Evolutionary conservation across 176 grass and related monocot species (phyloP).

Genomic region (Raddia distichophylla): DNA sequence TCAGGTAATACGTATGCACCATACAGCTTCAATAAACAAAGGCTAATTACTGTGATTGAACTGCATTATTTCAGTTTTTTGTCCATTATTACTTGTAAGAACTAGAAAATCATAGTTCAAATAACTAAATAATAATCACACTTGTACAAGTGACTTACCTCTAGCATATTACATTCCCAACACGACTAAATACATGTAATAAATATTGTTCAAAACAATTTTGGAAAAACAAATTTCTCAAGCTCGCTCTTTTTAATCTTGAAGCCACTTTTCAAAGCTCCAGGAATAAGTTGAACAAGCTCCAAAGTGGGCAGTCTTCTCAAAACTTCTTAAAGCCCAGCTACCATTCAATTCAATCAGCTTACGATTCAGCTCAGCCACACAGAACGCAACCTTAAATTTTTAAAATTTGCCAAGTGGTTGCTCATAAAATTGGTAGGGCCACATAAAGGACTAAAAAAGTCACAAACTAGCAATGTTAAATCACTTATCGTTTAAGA

Average conservation of each 20-base stretch:
- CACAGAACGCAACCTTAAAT: too few relatives aligned
- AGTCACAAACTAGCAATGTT: neutral
- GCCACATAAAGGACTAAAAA: neutral
- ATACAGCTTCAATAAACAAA: neutral
- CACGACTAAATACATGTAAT: neutral
- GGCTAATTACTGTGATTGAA: neutral
- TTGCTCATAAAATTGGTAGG: neutral
- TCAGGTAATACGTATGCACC: neutral
- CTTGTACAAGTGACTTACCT: constrained; percentile 8
- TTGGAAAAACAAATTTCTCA: too few relatives aligned
- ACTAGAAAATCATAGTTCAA: constrained; percentile 10
- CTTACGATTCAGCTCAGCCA: too few relatives aligned
- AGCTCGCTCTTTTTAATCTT: too few relatives aligned
- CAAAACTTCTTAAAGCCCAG: too few relatives aligned
- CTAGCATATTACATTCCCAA: constrained; percentile 6
- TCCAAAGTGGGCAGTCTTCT: too few relatives aligned
- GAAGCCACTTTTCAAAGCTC: too few relatives aligned
- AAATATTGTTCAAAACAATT: too few relatives aligned
- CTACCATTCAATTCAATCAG: too few relatives aligned
- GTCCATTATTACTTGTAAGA: neutral
- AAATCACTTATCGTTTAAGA: neutral
- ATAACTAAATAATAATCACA: neutral
- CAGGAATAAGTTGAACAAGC: too few relatives aligned
- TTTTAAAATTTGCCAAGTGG: too few relatives aligned
- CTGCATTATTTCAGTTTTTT: neutral